Evolutionary conservation across 805 yeast species (phyloP).

Genomic region (Vanderwaltozyma yarrowii): DNA sequence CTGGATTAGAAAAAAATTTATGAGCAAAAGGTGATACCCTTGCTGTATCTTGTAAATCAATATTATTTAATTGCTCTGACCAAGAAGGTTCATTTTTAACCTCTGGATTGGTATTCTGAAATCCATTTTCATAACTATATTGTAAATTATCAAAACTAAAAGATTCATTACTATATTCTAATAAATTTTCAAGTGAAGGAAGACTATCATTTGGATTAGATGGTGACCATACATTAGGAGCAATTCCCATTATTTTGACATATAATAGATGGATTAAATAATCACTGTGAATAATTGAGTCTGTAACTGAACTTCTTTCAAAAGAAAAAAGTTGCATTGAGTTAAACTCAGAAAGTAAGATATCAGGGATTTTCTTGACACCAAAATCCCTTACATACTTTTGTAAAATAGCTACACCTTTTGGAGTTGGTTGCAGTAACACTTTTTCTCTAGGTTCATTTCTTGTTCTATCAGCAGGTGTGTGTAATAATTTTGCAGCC

Average conservation of each 20-base stretch:
- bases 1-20: conserved; percentile 77
- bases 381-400: conserved; percentile 52
- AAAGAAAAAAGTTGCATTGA: conserved; percentile 61
- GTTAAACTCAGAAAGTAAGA: conserved; percentile 51
- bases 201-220: conserved; percentile 40
- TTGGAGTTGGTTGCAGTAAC: conserved; percentile 77
- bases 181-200: conserved; percentile 29
- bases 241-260: conserved; percentile 47
- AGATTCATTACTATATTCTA: conserved; percentile 25
- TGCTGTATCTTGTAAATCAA: conserved; percentile 9
- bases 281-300: conserved; percentile 49
- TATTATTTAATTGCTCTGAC: conserved; percentile 7
- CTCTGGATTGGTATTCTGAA: background rate
- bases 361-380: conserved; percentile 34
- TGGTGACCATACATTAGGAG: conserved; percentile 65
- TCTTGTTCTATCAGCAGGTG: conserved; percentile 66
- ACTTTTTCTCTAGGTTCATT: conserved; percentile 33
- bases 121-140: conserved; percentile 4
- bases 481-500: conserved; percentile 56
- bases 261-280: conserved; percentile 60
- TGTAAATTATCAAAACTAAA: conserved; percentile 27
- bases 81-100: conserved; percentile 5
- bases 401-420: conserved; percentile 67
- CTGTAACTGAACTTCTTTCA: conserved; percentile 52
- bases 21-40: conserved; percentile 60